Base-by-base conservation (phyloP, 805 yeast species). In the Metschnikowia orientalis region DNA sequence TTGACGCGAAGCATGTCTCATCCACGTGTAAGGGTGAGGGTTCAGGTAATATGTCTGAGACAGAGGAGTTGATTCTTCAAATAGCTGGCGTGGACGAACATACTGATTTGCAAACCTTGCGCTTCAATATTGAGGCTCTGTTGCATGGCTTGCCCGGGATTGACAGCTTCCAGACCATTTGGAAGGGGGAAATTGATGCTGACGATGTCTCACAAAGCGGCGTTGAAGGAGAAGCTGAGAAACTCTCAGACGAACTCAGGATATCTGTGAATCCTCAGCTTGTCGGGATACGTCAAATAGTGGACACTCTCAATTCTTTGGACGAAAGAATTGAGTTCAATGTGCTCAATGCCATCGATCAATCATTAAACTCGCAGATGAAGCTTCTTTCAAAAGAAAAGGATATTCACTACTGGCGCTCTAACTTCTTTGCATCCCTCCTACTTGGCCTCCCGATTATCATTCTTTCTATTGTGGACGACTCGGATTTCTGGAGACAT, bases 381-480 rank as follows among this genome's bases (percentile, higher is more conserved):
- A 77, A 73, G 23, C 55, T 83, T 2, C 63, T 92, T 18, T 68
- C 85, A 1, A 77, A 84, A 45, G 67, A 73, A 6, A 76, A 79
- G 45, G 97, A 90, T 42, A 79, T 85, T 27, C 59, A 64, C 31
- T 75, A 71, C 48, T 92, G 96, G 95, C 71, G 68, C 38, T 42
- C 54, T 7, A 78, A 69, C 38, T 74, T 83, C 38, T 40, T 73
- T 33, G 67, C 59, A 31, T 55, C 88, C 5, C 48, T 78, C 3
- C 14, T 67, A 0, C 61, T 78, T 36, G 89, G 95, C 0, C 17
- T 77, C 0, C 88, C 95, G 0, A 73, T 86, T 5, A 45, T 74
- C 18, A 53, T 62, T 4, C 56, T 80, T 41, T 48, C 75, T 22
- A 74, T 77, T 55, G 50, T 77, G 0, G 78, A 33, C 53, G 59